These are phyloP conservation scores for Ceraceosorus bombacis DNA, from an alignment of 1,284 basidiomycete genomes.

Conservation along the genomic window DNA sequence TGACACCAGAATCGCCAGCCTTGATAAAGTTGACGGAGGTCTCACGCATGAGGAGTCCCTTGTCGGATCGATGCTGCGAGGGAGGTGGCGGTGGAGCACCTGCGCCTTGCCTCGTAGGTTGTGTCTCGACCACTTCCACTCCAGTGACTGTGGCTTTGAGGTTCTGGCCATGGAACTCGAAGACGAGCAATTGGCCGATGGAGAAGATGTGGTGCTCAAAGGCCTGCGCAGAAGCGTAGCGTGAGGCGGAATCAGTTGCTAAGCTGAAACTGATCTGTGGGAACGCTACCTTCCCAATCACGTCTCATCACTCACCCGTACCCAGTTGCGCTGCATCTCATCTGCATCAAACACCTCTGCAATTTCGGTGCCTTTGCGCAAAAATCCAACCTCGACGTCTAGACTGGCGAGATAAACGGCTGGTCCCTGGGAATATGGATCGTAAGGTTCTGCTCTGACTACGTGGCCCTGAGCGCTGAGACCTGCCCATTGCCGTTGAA, in stretches of 20 bases:
- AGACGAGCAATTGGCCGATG: conserved; percentile 66
- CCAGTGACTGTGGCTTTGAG: conserved; percentile 67
- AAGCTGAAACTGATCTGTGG: neutral
- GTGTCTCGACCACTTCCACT: conserved; percentile 59
- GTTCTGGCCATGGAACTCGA: conserved; percentile 84
- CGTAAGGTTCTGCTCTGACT: conserved; percentile 37
- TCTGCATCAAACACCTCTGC: conserved; percentile 58
- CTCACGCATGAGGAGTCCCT: conserved; percentile 77
- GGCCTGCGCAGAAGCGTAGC: conserved; percentile 45
- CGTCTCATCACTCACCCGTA: conserved; percentile 51
- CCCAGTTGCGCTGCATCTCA: conserved; percentile 69
- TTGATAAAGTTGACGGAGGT: conserved; percentile 86
- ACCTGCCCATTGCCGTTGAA: conserved; percentile 44
- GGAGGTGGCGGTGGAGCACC: conserved; percentile 46
- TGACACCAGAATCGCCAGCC: conserved; percentile 69
- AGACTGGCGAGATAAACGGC: conserved; percentile 40
- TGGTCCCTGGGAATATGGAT: conserved; percentile 33
- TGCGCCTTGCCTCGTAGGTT: conserved; percentile 16
- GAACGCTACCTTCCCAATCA: neutral
- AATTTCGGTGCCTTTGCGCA: conserved; percentile 27
- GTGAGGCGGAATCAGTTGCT: neutral
- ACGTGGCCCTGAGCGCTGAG: conserved; percentile 39
- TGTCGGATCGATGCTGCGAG: conserved; percentile 20
- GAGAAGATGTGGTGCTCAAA: conserved; percentile 59
- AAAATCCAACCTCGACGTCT: conserved; percentile 40